Evolutionary conservation across 2,329 filamentous ascomycete species (phyloP), one percentile per base, ranked within the genome.

Genomic region (Talaromyces sp.): DNA sequence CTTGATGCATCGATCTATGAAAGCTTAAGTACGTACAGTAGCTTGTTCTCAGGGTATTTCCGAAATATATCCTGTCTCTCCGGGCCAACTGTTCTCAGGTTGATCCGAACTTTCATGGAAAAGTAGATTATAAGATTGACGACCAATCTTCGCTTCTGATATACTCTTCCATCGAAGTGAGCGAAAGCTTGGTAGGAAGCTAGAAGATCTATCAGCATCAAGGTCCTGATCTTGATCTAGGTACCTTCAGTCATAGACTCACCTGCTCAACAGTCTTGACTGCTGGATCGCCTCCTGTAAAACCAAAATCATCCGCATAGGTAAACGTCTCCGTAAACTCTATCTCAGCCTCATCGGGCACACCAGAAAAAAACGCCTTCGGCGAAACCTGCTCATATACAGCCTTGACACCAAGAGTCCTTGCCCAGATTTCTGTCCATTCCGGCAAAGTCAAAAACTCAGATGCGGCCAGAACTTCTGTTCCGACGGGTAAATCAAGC

Each of bases 161-260:
- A 10, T 59, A 59, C 13, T 59, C 56, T n/a, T 59, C 39, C 56
- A 54, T 61, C n/a, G 59, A 61, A 2, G 59, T 61, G 33, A 61
- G 43, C 3, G 59, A 33, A 24, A 61, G 33, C 14, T 61, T 33
- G 41, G 39, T 50, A 37, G n/a, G 43, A 22, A 61, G 41, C 59
- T 61, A 16, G 10, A 54, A 37, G n/a, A 24, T 47, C 24, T 4
- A 3, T 54, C 19, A 54, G 50, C n/a, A 35, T 5, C 19, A 35
- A 9, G 11, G n/a, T 37, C 35, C 10, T 5, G 11, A 54, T 22
- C 11, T 54, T 54, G 10, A 19, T 31, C 31, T 35, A 11, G 47
- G 8, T 8, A 31, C 31, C n/a, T 13, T 35, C 27, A 22, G 9
- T 37, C 9, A 13, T 24, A 4, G 13, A n/a, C 8, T 39, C 27